phyloP scores from a whole-genome alignment of 2,329 filamentous ascomycete genomes.

The Nothophaeocryptopus gaeumannii region DNA sequence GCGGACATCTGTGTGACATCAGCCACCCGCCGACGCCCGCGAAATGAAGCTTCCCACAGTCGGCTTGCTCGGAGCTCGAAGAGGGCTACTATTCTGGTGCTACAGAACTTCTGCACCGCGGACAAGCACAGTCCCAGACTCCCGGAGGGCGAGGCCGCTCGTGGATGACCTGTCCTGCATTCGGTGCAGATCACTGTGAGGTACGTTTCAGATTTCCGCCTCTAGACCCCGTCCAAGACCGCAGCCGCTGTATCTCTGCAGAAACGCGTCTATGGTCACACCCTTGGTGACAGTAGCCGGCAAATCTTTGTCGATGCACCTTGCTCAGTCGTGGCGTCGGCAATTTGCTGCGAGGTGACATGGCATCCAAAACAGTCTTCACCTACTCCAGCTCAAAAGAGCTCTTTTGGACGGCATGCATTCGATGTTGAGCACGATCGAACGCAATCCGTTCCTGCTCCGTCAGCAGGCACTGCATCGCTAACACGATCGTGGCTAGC shows the following conservation, averaged over 20 bases:
- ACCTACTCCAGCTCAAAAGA: not conserved
- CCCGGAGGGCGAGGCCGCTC: no score
- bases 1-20: conserved; percentile 13
- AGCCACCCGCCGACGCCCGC: conserved; percentile 3
- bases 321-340: not conserved
- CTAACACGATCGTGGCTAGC: not conserved
- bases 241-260: not conserved
- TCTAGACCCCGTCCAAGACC: conserved; percentile 1
- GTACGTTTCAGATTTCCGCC: not conserved
- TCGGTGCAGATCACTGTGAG: no score
- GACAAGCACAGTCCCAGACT: no score
- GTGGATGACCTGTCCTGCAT: no score
- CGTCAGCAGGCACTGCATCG: not conserved
- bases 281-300: not conserved
- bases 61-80: no score
- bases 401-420: not conserved
- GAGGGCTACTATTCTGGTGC: no score
- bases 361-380: not conserved
- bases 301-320: not conserved
- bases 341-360: conserved; percentile 3
- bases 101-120: no score
- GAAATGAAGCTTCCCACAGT: no score
- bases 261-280: no score
- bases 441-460: conserved; percentile 2
- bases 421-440: conserved; percentile 5